Evolutionary conservation across 1,139 yeast species (phyloP).

Genomic region (Schwanniomyces etchellsii): DNA sequence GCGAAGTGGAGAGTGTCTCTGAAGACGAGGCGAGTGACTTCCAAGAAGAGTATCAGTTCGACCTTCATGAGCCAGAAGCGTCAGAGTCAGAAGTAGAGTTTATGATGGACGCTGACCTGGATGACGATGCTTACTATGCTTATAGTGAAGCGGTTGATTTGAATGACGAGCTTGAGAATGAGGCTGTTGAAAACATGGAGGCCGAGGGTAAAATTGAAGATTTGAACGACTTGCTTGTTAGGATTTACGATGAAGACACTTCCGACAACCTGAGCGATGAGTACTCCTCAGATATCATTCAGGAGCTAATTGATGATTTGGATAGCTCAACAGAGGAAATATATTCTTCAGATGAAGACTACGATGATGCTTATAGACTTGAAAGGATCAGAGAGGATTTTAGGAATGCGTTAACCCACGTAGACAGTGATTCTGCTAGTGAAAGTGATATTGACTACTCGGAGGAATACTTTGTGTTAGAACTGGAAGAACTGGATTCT

Average conservation of each 20-base stretch:
- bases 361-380: slow-evolving; percentile 28
- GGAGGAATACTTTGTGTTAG: slow-evolving; percentile 21
- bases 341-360: slow-evolving; percentile 29
- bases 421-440: slow-evolving; percentile 25
- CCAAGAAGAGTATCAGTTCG: slow-evolving; percentile 18
- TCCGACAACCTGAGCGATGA: slow-evolving; percentile 31
- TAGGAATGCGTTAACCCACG: slow-evolving; percentile 31
- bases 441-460: slow-evolving; percentile 23
- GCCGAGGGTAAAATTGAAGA: slow-evolving; percentile 31
- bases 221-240: slow-evolving; percentile 36
- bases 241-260: slow-evolving; percentile 27
- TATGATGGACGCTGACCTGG: slow-evolving; percentile 3
- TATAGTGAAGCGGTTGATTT: slow-evolving; percentile 22
- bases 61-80: slow-evolving; percentile 13
- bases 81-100: slow-evolving; percentile 6
- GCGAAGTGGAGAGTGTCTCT: slow-evolving; percentile 11
- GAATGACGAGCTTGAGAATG: slow-evolving; percentile 33
- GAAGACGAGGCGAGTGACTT: slow-evolving; percentile 13
- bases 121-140: slow-evolving; percentile 7
- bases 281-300: slow-evolving; percentile 7
- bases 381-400: slow-evolving; percentile 38
- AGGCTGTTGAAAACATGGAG: slow-evolving; percentile 29
- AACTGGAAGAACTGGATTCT: slow-evolving; percentile 29
- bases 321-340: slow-evolving; percentile 18
- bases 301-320: slow-evolving; percentile 21